These are phyloP conservation scores for Podila epigama DNA, from an alignment of 192 early-diverging fungal species.

Conservation along the genomic window DNA sequence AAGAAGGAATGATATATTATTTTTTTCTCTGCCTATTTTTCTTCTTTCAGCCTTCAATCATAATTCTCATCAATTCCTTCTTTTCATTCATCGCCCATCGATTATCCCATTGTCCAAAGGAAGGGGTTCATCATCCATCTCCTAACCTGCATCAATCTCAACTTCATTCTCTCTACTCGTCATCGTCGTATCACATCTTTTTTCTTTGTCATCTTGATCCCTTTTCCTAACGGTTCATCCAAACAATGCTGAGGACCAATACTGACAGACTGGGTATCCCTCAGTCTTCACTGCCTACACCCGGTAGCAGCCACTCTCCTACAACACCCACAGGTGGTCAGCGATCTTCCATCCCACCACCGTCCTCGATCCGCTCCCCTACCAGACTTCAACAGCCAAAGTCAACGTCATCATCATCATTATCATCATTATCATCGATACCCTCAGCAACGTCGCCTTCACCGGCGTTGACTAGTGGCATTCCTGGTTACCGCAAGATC, in stretches of 20 bases:
- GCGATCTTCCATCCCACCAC: conserved; percentile 20
- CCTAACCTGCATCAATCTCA: no score
- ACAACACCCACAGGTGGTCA: background rate
- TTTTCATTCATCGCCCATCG: background rate
- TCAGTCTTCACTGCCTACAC: conserved; percentile 5
- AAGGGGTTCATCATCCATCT: no score
- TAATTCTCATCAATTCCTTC: background rate
- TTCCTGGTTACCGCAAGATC: conserved; percentile 4
- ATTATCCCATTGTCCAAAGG: no score
- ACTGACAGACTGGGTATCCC: conserved; percentile 10
- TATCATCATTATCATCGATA: background rate
- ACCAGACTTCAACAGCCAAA: conserved; percentile 12
- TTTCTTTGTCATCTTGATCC: no score
- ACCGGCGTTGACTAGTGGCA: background rate
- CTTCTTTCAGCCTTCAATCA: background rate
- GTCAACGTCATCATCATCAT: background rate
- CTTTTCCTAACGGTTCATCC: background rate
- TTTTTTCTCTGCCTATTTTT: background rate
- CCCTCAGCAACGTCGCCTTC: background rate
- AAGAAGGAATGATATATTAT: background rate
- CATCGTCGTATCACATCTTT: no score
- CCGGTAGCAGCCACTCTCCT: conserved; percentile 6
- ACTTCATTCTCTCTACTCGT: background rate
- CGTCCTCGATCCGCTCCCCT: conserved; percentile 2
- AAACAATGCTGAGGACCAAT: conserved; percentile 12